Evolutionary conservation across 1,284 basidiomycete species (phyloP), one percentile per base, ranked within the genome.

Genomic region (Tremellales sp.): DNA sequence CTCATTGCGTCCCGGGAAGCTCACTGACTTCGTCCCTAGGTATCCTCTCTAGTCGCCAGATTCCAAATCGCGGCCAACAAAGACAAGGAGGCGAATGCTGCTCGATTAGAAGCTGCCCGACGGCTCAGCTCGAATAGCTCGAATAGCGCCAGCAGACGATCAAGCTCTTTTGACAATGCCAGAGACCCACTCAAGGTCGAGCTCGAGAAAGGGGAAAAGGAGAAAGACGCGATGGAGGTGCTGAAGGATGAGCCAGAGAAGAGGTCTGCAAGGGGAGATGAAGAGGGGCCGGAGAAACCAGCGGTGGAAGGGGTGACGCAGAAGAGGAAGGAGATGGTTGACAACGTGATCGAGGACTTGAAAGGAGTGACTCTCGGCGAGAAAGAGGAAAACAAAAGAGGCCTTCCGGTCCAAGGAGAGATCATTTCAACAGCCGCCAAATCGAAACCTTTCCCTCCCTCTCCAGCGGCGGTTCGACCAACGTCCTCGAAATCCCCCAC

Each of bases 51-150:
- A 2, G 62, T 65, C 6, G 62, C 62, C 3, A 51, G 62, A 4
- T 65, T 62, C 42, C 62, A 65, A 40, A 65, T 54, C 9, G 62
- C 60, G 39, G 62, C 62, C 3, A 47, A 62, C 22, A 40, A 53
- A 19, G 57, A 62, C 33, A 34, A 49, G 34, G 60, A 59, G 28
- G 43, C 50, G n/a, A 41, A 46, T 2, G 47, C 54, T 16, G 37
- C 37, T 25, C 8, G 34, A 36, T 21, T 7, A 8, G 34, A 36
- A 8, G 18, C 21, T 22, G 24, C 21, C 7, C 18, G 37, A 39
- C 37, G 37, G 8, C 8, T 39, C 37, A 21, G 37, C 8, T 39
- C 22, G 21, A 7, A 39, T 13, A 7, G 9, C 16, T 39, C 22
- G 37, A 10, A 39, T 7, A 39, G 19, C 8, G 24, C 24, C 5